Conservation (phyloP, 371 early-diverging fungal species). For the Fennellomyces sp. region DNA sequence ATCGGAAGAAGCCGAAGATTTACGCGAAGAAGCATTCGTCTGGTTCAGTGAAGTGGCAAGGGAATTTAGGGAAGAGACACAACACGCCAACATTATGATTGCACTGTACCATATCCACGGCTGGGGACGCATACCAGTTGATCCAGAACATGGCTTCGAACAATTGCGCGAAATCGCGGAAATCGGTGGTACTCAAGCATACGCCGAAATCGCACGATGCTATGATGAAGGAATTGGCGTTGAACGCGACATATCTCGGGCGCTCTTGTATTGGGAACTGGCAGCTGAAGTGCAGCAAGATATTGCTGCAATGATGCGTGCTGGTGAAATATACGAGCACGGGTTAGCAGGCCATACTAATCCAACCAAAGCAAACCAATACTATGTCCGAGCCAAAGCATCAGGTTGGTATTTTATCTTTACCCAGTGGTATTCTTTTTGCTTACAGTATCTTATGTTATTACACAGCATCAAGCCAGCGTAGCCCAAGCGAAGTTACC, state of each 20-base stretch:
- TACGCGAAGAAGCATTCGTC: constrained; percentile 16
- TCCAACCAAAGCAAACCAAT: not conserved
- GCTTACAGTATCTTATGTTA: too few species aligned
- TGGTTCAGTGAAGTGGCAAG: constrained; percentile 17
- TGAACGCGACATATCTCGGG: constrained; percentile 18
- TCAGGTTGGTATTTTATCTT: not conserved
- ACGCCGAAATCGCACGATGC: constrained; percentile 26
- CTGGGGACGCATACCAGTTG: constrained; percentile 23
- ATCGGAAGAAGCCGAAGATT: not conserved
- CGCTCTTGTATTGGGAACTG: constrained; percentile 30
- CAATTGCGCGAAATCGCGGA: constrained; percentile 16
- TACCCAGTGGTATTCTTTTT: too few species aligned
- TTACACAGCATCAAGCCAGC: not conserved
- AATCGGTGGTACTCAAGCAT: constrained; percentile 21
- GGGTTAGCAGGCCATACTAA: constrained; percentile 22
- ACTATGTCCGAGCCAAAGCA: constrained; percentile 3
- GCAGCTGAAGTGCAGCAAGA: constrained; percentile 30
- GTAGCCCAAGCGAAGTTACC: not conserved
- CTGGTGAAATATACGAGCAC: constrained; percentile 28
- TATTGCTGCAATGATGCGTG: constrained; percentile 17
- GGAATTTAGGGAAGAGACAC: constrained; percentile 1
- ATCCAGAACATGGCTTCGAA: constrained; percentile 13
- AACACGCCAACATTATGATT: constrained; percentile 25
- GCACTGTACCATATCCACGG: constrained; percentile 30
- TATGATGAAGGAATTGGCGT: constrained; percentile 32